A percentile compares a stretch with the other conserved stretches of the same genome.
Conservation (phyloP, 2,329 filamentous ascomycete genomes). For the Aspergillus oerlinghausenensis region DNA sequence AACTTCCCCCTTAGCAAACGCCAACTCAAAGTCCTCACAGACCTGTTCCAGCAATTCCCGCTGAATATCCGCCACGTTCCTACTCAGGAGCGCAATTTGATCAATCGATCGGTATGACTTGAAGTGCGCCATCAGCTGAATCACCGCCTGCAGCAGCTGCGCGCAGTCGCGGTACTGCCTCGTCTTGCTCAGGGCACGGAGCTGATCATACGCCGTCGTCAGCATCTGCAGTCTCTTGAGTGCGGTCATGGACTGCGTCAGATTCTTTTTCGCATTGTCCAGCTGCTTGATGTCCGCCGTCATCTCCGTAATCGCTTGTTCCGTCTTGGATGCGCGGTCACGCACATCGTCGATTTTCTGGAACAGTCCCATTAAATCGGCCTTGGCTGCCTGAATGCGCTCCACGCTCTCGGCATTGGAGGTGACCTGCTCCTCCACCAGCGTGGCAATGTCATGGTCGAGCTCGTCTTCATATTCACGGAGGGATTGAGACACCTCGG, state of each 20-base stretch:
- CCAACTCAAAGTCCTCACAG: slow-evolving; percentile 97
- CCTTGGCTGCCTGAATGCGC: slow-evolving; percentile 86
- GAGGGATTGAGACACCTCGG: slow-evolving; percentile 68
- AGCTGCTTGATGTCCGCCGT: slow-evolving; percentile 97
- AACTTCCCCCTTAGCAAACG: slow-evolving; percentile 85
- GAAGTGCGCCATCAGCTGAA: slow-evolving; percentile 98
- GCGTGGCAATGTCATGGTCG: slow-evolving; percentile 67
- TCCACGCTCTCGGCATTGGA: slow-evolving; percentile 83
- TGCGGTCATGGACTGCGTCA: slow-evolving; percentile 96
- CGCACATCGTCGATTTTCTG: slow-evolving; percentile 92
- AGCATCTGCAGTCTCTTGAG: slow-evolving; percentile 97
- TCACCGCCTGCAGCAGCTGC: slow-evolving; percentile 85
- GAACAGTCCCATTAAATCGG: slow-evolving; percentile 84
- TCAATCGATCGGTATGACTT: slow-evolving; percentile 97
- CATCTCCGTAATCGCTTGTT: slow-evolving; percentile 96
- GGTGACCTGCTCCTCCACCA: slow-evolving; percentile 72
- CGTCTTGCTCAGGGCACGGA: slow-evolving; percentile 74
- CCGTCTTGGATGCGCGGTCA: slow-evolving; percentile 81
- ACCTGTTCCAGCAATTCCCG: slow-evolving; percentile 90
- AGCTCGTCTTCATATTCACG: slow-evolving; percentile 75
- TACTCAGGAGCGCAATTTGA: slow-evolving; percentile 89
- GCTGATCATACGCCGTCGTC: slow-evolving; percentile 97
- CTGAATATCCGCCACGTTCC: slow-evolving; percentile 90
- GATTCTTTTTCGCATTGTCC: slow-evolving; percentile 92
- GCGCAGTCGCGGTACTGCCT: slow-evolving; percentile 94